Evolutionary conservation across 371 early-diverging fungal genomes (phyloP).

Genomic region (Circinella minor): DNA sequence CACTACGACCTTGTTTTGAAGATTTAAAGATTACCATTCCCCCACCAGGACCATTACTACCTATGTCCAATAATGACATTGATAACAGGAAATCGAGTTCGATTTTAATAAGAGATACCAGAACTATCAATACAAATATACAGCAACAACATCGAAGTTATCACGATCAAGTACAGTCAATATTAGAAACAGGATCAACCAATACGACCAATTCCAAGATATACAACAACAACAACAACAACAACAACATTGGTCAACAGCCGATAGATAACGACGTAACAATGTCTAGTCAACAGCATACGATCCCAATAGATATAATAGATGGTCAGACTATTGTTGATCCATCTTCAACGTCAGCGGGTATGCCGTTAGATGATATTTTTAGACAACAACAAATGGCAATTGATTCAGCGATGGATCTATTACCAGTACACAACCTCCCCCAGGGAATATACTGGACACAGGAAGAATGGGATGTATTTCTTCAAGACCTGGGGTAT

Average conservation of each 20-base stretch:
- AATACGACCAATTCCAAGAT: not conserved
- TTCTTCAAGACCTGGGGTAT: not conserved
- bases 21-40: not conserved
- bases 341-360: not conserved
- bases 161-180: not conserved
- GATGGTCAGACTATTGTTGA: not conserved
- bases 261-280: too few species aligned
- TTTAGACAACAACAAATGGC: slow-evolving; percentile 6
- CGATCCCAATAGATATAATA: not conserved
- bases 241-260: too few species aligned
- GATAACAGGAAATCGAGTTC: not conserved
- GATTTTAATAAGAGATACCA: not conserved
- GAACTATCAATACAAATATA: not conserved
- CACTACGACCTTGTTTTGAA: not conserved
- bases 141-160: too few species aligned
- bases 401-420: not conserved
- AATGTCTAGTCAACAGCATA: not conserved
- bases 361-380: not conserved
- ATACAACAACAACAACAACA: too few species aligned
- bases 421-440: not conserved
- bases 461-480: not conserved
- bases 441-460: not conserved
- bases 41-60: not conserved
- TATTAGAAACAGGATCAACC: not conserved
- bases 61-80: not conserved